phyloP scores from a whole-genome alignment of 805 yeast species.

The Candida bentonensis region DNA sequence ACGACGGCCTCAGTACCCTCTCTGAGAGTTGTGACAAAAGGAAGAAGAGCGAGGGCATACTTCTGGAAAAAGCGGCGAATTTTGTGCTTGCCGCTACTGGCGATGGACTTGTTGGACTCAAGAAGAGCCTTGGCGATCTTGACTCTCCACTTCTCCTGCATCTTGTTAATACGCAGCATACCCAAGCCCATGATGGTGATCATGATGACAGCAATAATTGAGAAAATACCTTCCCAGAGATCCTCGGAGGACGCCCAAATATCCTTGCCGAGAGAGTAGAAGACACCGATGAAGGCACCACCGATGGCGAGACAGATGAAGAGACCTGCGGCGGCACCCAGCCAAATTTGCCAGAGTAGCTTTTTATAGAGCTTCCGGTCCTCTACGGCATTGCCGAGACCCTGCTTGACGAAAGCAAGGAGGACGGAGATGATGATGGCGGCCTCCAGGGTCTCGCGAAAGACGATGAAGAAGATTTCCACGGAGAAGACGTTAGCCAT shows the following conservation, averaged over 20 bases:
- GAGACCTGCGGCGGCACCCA: slow-evolving; percentile 63
- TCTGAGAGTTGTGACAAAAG: slow-evolving; percentile 82
- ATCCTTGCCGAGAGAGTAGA: slow-evolving; percentile 67
- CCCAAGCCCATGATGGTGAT: slow-evolving; percentile 93
- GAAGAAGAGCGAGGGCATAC: slow-evolving; percentile 80
- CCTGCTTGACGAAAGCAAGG: slow-evolving; percentile 81
- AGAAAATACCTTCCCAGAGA: slow-evolving; percentile 93
- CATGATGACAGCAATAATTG: slow-evolving; percentile 78
- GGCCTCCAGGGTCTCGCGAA: slow-evolving; percentile 92
- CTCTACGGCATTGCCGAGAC: slow-evolving; percentile 40
- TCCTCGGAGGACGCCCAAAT: slow-evolving; percentile 83
- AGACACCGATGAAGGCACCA: slow-evolving; percentile 88
- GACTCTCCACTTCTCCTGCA: slow-evolving; percentile 94
- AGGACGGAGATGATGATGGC: slow-evolving; percentile 81
- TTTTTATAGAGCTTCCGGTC: slow-evolving; percentile 37
- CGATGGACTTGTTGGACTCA: slow-evolving; percentile 28
- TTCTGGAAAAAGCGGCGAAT: slow-evolving; percentile 36
- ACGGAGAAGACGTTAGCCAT: slow-evolving; percentile 47
- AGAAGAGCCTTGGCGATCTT: slow-evolving; percentile 79
- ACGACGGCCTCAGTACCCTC: slow-evolving; percentile 97
- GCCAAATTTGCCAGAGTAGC: slow-evolving; percentile 73
- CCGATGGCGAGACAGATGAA: slow-evolving; percentile 73
- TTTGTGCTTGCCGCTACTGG: slow-evolving; percentile 4
- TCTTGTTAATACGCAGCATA: slow-evolving; percentile 87
- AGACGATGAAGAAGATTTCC: slow-evolving; percentile 71